Conservation (phyloP, 176 grass and related monocot genomes). For the Cenchrus americanus region DNA sequence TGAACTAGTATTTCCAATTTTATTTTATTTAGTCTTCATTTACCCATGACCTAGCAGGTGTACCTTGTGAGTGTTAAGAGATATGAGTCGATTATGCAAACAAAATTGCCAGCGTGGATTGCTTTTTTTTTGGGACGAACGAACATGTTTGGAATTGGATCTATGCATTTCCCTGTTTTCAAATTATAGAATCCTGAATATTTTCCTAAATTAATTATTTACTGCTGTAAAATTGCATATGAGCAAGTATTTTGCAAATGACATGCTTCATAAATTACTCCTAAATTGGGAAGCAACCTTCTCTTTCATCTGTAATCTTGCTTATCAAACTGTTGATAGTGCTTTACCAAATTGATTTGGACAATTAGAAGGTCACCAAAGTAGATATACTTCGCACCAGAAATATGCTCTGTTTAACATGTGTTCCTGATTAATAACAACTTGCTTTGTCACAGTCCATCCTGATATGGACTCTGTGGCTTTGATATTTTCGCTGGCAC, state of each 20-base stretch:
- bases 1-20: background rate
- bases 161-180: background rate
- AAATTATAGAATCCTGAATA: slow-evolving; percentile 17
- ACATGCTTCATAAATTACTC: background rate
- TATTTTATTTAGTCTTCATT: slow-evolving; percentile 9
- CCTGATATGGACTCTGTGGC: background rate
- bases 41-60: background rate
- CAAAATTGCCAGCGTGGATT: background rate
- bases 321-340: slow-evolving; percentile 1
- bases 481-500: background rate
- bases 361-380: background rate
- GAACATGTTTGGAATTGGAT: background rate
- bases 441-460: background rate
- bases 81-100: background rate
- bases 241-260: slow-evolving; percentile 19
- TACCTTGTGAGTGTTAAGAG: background rate
- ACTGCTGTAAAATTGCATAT: background rate
- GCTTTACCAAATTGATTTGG: slow-evolving; percentile 8
- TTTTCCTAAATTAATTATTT: background rate
- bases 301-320: background rate
- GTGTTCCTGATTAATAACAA: background rate
- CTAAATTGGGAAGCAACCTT: slow-evolving; percentile 11
- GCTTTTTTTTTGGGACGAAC: background rate
- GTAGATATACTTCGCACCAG: background rate
- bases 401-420: background rate